Base-by-base conservation (phyloP, 75 land plant genomes). In the Pinus tabuliformis region DNA sequence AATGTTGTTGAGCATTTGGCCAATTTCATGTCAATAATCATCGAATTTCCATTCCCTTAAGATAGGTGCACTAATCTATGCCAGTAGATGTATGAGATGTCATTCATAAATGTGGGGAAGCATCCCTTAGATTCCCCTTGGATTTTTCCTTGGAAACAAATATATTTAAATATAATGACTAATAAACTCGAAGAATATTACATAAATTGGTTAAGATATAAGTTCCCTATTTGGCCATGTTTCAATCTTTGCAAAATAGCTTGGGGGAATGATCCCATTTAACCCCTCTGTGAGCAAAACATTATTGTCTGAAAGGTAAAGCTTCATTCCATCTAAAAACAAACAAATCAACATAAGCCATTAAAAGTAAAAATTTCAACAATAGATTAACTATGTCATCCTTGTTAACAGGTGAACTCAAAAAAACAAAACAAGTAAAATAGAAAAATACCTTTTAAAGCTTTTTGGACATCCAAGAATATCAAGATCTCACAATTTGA, bases 381-480 rank as follows among this genome's bases (percentile, higher is more conserved):
- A 37, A 33, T n/a, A 39, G 3, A 39, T 56, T 72, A 72, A 6
- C 45, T 45, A 54, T 66, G 15, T 14, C 17, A 37, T 66, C 49
- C 21, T 6, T 66, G n/a, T 20, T n/a, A 22, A 7, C 18, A 42
- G 72, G 39, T 26, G 76, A 24, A 36, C 3, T 24, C 36, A 75
- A 26, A 28, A 39, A 30, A 59, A 22, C 56, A 20, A 78, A 62
- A 26, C 22, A 68, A 21, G 39, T 17, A 21, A 21, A 37, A 66
- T 18, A 14, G 9, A 73, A 73, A 79, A 59, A 54, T 81, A 93
- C 96, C 96, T 86, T 82, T 80, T 52, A 95, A 68, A 62, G 98
- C 95, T 73, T 89, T 90, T 79, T 78, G 74, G 42, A 93, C 93
- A 73, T 95, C 90, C 68, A 95, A 77, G 76, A 83, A 91, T 66